Evolutionary conservation across 495 filamentous ascomycete genomes (phyloP).

Genomic region (Lepidopterella palustris): DNA sequence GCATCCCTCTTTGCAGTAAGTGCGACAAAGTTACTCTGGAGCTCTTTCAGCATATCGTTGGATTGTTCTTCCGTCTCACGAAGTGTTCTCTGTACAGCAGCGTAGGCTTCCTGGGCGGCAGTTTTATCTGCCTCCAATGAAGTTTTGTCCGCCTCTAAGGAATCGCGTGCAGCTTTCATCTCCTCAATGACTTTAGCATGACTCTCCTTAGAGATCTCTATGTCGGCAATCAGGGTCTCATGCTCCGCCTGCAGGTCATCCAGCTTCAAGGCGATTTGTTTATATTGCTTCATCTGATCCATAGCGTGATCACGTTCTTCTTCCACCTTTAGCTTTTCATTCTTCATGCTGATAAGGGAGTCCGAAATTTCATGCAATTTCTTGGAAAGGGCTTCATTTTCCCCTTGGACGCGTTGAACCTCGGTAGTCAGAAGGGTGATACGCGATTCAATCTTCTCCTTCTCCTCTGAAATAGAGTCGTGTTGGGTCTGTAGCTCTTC

Average conservation of each 20-base stretch:
- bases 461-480: constrained; percentile 15
- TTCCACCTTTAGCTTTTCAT: neutral
- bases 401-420: constrained; percentile 8
- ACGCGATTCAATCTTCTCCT: too few species aligned
- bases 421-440: too few species aligned
- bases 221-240: constrained; percentile 7
- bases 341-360: neutral
- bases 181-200: neutral
- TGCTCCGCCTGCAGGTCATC: constrained; percentile 5
- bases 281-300: neutral
- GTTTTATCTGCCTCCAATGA: constrained; percentile 16
- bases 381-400: constrained; percentile 13
- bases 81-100: constrained; percentile 1
- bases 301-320: neutral
- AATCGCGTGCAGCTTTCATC: constrained; percentile 14
- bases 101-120: neutral
- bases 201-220: neutral
- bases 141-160: constrained; percentile 17
- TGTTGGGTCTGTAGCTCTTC: constrained; percentile 19
- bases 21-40: constrained; percentile 9
- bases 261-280: neutral
- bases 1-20: constrained; percentile 14
- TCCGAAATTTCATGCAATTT: too few species aligned
- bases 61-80: constrained; percentile 16
- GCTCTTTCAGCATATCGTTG: constrained; percentile 12